These are phyloP conservation scores for Magnusiomyces magnusii DNA, from an alignment of 1,139 yeast genomes.

Conservation along the genomic window DNA sequence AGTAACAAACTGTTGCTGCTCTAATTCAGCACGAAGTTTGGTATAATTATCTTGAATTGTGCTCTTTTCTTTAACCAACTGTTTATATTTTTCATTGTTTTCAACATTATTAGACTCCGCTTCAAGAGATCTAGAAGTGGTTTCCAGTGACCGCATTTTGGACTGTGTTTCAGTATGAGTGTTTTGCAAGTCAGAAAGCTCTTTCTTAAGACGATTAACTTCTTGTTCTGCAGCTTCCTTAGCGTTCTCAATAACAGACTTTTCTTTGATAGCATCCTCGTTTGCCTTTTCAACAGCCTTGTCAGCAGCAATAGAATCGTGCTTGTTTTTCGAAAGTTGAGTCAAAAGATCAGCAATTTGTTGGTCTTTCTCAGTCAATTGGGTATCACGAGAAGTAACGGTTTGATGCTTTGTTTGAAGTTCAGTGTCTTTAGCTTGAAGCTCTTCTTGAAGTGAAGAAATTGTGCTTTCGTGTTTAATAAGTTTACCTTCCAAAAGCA, in stretches of 20 bases:
- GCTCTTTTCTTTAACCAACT: neutral
- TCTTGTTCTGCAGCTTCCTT: neutral
- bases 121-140: neutral
- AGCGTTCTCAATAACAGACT: neutral
- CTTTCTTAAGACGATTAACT: neutral
- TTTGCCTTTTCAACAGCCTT: neutral
- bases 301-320: neutral
- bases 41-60: neutral
- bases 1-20: slow-evolving; percentile 33
- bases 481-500: slow-evolving; percentile 18
- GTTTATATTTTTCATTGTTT: slow-evolving; percentile 1
- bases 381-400: neutral
- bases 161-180: too few species aligned
- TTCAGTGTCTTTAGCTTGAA: neutral
- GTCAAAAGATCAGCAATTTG: neutral
- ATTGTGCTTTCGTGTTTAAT: slow-evolving; percentile 17
- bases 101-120: neutral
- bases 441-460: slow-evolving; percentile 11
- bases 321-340: neutral
- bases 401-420: neutral
- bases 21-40: slow-evolving; percentile 23
- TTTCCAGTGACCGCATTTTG: neutral
- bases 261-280: neutral
- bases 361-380: neutral
- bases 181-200: neutral